These are phyloP conservation scores for Trametes cingulata DNA, from an alignment of 768 basidiomycete genomes.

Conservation along the genomic window DNA sequence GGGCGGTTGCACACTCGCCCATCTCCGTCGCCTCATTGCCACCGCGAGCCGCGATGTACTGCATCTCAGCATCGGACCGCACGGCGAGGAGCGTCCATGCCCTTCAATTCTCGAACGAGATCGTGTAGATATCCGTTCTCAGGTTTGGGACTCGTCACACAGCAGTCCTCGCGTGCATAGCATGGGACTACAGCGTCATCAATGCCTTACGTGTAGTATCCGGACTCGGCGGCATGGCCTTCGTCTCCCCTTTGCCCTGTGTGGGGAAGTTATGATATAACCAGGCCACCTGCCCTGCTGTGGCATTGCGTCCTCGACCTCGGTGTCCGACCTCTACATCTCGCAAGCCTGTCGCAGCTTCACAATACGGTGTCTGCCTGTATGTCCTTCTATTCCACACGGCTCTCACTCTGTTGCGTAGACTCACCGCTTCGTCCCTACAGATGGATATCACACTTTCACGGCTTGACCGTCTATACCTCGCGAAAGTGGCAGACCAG, in stretches of 20 bases:
- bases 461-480: conserved; percentile 45
- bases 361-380: background rate
- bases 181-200: conserved; percentile 11
- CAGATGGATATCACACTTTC: conserved; percentile 25
- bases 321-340: background rate
- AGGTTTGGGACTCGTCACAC: background rate
- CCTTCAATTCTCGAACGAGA: background rate
- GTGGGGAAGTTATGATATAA: conserved; percentile 5
- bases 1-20: background rate
- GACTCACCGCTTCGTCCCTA: background rate
- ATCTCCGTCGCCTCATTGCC: conserved; percentile 5
- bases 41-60: background rate
- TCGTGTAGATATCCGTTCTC: background rate
- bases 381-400: background rate
- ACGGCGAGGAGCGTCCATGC: background rate
- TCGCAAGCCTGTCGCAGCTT: background rate
- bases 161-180: background rate
- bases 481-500: conserved; percentile 85
- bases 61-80: background rate
- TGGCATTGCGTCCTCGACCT: background rate
- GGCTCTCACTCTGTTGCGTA: background rate
- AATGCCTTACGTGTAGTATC: background rate
- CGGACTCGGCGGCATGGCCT: background rate
- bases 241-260: conserved; percentile 21
- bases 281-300: background rate